Evolutionary conservation across 192 early-diverging fungal genomes (phyloP).

Genomic region (Coemansia sp.): DNA sequence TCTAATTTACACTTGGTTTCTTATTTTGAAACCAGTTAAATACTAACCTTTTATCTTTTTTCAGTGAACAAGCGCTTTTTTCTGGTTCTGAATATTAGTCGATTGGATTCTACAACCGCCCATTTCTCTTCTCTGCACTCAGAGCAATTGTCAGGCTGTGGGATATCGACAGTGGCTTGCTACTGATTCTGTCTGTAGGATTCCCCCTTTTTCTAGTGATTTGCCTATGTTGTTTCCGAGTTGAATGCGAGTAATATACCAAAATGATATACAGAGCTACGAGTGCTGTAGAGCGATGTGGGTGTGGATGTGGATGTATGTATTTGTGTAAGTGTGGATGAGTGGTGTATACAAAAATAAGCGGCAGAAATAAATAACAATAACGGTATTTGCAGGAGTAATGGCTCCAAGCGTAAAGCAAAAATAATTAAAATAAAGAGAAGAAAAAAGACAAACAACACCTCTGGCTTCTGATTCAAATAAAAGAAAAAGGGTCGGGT

Average conservation of each 20-base stretch:
- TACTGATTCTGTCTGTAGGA: background rate
- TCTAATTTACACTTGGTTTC: background rate
- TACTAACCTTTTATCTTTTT: background rate
- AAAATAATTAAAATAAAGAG: background rate
- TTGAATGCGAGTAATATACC: background rate
- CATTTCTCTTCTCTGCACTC: background rate
- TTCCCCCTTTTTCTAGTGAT: background rate
- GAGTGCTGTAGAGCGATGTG: background rate
- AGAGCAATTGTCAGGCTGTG: background rate
- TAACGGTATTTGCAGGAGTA: background rate
- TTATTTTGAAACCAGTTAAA: background rate
- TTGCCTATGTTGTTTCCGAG: background rate
- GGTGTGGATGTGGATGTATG: background rate
- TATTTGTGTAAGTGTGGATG: background rate
- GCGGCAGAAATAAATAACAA: background rate
- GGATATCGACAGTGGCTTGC: background rate
- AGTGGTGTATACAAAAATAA: background rate
- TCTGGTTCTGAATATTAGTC: background rate
- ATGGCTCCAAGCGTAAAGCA: background rate
- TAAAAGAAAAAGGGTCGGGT: background rate
- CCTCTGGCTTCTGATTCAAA: background rate
- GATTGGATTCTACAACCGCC: background rate
- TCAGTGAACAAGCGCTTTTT: background rate
- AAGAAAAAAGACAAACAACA: background rate
- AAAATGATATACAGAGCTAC: background rate